These are phyloP conservation scores for Malassezia dermatis DNA, from an alignment of 1,284 basidiomycete species.

Conservation along the genomic window DNA sequence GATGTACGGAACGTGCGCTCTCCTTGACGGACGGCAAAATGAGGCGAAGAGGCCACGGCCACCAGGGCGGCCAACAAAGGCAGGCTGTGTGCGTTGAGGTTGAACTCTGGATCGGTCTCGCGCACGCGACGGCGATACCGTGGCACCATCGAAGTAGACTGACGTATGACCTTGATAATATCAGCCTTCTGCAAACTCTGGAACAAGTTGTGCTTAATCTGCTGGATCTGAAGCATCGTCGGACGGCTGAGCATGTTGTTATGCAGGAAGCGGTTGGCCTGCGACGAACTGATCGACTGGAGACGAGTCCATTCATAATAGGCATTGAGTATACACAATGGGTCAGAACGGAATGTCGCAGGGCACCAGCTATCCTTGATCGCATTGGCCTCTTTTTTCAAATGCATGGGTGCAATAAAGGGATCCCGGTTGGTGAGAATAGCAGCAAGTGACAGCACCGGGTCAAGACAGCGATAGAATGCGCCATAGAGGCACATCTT, in stretches of 20 bases:
- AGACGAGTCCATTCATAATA: slow-evolving; percentile 63
- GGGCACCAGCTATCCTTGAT: slow-evolving; percentile 74
- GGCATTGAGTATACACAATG: slow-evolving; percentile 67
- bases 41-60: slow-evolving; percentile 78
- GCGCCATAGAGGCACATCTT: slow-evolving; percentile 79
- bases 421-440: slow-evolving; percentile 82
- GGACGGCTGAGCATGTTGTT: slow-evolving; percentile 83
- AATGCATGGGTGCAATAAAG: slow-evolving; percentile 64
- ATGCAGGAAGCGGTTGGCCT: slow-evolving; percentile 66
- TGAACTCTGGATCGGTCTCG: slow-evolving; percentile 52
- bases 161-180: slow-evolving; percentile 32
- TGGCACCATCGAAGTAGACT: slow-evolving; percentile 5
- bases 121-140: slow-evolving; percentile 22
- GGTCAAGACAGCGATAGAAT: slow-evolving; percentile 86
- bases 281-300: slow-evolving; percentile 28
- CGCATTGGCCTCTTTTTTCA: slow-evolving; percentile 53
- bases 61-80: slow-evolving; percentile 78
- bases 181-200: slow-evolving; percentile 63
- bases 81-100: slow-evolving; percentile 59
- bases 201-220: slow-evolving; percentile 71
- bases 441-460: slow-evolving; percentile 76
- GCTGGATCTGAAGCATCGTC: slow-evolving; percentile 70
- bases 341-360: slow-evolving; percentile 70
- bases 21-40: slow-evolving; percentile 74
- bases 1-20: slow-evolving; percentile 66